Conservation (phyloP, 306 rosid genomes). For the Arachis stenosperma region DNA sequence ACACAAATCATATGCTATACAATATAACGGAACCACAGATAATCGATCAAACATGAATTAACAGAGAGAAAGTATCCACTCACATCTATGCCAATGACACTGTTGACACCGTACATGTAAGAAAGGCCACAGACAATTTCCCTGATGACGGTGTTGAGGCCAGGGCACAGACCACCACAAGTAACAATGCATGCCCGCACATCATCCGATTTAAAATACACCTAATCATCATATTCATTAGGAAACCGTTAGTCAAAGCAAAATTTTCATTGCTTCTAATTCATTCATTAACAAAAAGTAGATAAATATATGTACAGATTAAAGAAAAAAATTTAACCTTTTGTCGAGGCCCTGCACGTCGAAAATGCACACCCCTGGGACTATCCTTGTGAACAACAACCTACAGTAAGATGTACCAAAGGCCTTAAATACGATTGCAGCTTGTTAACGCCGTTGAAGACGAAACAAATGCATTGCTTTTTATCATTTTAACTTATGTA, state of each 20-base stretch:
- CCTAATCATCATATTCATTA: slow-evolving; percentile 47
- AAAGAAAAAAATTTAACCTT: slow-evolving; percentile 47
- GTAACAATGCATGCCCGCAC: slow-evolving; percentile 94
- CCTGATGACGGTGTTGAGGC: slow-evolving; percentile 96
- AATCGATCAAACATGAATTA: slow-evolving; percentile 9
- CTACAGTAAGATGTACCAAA: slow-evolving; percentile 45
- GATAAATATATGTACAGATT: slow-evolving; percentile 11
- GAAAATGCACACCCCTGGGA: slow-evolving; percentile 87
- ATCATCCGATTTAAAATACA: slow-evolving; percentile 75
- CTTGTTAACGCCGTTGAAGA: slow-evolving; percentile 15
- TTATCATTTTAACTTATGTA: background rate
- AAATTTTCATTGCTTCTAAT: background rate
- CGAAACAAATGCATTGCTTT: slow-evolving; percentile 7
- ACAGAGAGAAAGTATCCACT: slow-evolving; percentile 49
- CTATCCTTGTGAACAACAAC: slow-evolving; percentile 78
- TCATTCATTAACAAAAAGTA: background rate
- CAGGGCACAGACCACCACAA: slow-evolving; percentile 98
- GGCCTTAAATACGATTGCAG: slow-evolving; percentile 28
- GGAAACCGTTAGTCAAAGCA: slow-evolving; percentile 2
- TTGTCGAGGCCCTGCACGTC: slow-evolving; percentile 98
- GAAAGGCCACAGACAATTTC: slow-evolving; percentile 91
- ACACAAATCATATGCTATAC: background rate
- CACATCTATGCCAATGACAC: slow-evolving; percentile 83
- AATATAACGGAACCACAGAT: slow-evolving; percentile 26
- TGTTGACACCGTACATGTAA: slow-evolving; percentile 90